These are phyloP conservation scores for Wallacemonas sp. DNA, from an alignment of 208 protist genomes.

Conservation along the genomic window DNA sequence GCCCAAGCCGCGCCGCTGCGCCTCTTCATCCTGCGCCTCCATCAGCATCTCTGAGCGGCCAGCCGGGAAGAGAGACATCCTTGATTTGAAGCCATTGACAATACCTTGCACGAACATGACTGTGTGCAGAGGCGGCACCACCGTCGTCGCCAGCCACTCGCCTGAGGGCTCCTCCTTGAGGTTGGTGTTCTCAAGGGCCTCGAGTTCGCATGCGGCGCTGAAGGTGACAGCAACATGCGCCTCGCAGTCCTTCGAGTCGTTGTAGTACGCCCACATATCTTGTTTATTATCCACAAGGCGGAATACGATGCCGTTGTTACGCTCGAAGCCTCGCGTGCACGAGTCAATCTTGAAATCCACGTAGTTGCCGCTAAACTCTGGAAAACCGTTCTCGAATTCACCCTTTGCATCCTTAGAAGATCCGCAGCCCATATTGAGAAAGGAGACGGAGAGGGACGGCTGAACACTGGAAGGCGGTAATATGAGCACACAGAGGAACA, in stretches of 20 bases:
- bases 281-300: constrained; percentile 81
- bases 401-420: constrained; percentile 39
- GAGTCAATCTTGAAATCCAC: constrained; percentile 73
- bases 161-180: constrained; percentile 59
- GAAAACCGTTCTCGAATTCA: constrained; percentile 67
- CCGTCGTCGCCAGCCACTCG: constrained; percentile 54
- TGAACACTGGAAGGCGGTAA: no score
- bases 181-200: constrained; percentile 67
- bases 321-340: constrained; percentile 68
- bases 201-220: constrained; percentile 73
- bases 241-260: constrained; percentile 84
- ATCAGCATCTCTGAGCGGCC: background rate
- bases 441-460: no score
- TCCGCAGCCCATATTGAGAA: constrained; percentile 68
- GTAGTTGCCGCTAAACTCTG: constrained; percentile 70
- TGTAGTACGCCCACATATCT: constrained; percentile 88
- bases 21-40: background rate
- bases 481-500: no score
- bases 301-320: constrained; percentile 84
- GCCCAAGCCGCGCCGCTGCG: background rate
- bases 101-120: constrained; percentile 83
- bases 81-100: constrained; percentile 78
- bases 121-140: constrained; percentile 75
- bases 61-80: constrained; percentile 55
- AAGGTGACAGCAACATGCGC: constrained; percentile 82